These are phyloP conservation scores for Pseudogymnoascus sp. DNA, from an alignment of 2,329 filamentous ascomycete species.

Conservation along the genomic window DNA sequence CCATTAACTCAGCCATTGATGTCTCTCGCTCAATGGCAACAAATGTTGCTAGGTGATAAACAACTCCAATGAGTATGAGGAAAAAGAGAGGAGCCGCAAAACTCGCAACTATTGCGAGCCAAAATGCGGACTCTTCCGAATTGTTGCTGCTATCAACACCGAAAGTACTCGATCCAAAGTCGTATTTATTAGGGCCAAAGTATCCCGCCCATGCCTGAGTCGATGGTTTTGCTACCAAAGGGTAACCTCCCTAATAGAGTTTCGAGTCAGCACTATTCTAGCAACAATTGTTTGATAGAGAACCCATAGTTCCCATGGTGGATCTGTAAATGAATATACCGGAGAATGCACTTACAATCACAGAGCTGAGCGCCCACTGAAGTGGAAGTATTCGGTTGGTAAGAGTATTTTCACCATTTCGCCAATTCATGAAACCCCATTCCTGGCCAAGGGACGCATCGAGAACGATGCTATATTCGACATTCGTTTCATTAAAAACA, in stretches of 20 bases:
- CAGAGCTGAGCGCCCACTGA: constrained; percentile 23
- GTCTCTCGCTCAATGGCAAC: constrained; percentile 25
- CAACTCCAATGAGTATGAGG: constrained; percentile 25
- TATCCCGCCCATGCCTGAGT: constrained; percentile 20
- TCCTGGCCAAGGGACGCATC: constrained; percentile 16
- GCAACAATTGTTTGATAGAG: not conserved
- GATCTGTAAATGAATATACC: not conserved
- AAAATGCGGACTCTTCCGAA: constrained; percentile 7
- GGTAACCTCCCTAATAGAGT: constrained; percentile 16
- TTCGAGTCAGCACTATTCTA: not conserved
- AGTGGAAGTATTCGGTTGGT: constrained; percentile 19
- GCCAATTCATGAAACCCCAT: constrained; percentile 12
- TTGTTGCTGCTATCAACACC: not conserved
- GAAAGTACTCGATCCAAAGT: not conserved
- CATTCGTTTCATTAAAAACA: constrained; percentile 23
- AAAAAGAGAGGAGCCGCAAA: constrained; percentile 25
- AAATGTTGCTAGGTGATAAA: constrained; percentile 25
- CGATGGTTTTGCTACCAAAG: constrained; percentile 18
- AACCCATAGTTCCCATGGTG: not conserved
- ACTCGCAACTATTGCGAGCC: constrained; percentile 18
- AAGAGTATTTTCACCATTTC: constrained; percentile 16
- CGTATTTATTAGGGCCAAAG: constrained; percentile 13
- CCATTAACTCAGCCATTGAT: constrained; percentile 24
- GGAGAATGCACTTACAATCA: constrained; percentile 15
- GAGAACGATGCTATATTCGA: constrained; percentile 23